These are phyloP conservation scores for Cryptosporidium canis DNA, from an alignment of 169 alveolate species.

Conservation along the genomic window DNA sequence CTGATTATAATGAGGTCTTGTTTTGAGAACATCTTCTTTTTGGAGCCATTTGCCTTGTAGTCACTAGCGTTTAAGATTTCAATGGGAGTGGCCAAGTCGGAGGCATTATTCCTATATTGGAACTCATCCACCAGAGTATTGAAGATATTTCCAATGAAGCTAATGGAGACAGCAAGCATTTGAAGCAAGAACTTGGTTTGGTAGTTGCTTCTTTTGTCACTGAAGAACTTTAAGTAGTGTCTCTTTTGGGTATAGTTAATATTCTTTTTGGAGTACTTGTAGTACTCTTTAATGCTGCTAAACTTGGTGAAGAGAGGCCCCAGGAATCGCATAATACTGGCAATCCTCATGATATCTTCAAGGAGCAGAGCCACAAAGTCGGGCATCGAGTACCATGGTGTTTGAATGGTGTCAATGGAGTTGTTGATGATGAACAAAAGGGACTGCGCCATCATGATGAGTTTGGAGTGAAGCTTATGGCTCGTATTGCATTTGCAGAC, in stretches of 20 bases:
- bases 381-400: slow-evolving; percentile 57
- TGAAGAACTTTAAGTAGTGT: slow-evolving; percentile 14
- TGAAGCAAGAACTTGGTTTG: slow-evolving; percentile 44
- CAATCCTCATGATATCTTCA: slow-evolving; percentile 28
- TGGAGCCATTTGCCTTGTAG: background rate
- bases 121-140: slow-evolving; percentile 8
- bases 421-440: slow-evolving; percentile 12
- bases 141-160: slow-evolving; percentile 51
- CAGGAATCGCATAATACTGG: slow-evolving; percentile 37
- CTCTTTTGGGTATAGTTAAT: background rate
- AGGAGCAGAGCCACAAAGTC: slow-evolving; percentile 31
- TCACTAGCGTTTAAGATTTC: background rate
- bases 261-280: slow-evolving; percentile 7
- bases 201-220: slow-evolving; percentile 35
- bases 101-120: background rate
- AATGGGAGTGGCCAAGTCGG: slow-evolving; percentile 21
- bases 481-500: slow-evolving; percentile 24
- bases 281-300: slow-evolving; percentile 22
- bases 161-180: slow-evolving; percentile 10
- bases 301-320: slow-evolving; percentile 1
- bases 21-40: background rate
- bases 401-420: background rate
- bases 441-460: slow-evolving; percentile 39
- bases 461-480: background rate
- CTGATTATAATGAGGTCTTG: slow-evolving; percentile 30